These are phyloP conservation scores for Apiotrichum veenhuisii DNA, from an alignment of 1,284 basidiomycete species.

Conservation along the genomic window DNA sequence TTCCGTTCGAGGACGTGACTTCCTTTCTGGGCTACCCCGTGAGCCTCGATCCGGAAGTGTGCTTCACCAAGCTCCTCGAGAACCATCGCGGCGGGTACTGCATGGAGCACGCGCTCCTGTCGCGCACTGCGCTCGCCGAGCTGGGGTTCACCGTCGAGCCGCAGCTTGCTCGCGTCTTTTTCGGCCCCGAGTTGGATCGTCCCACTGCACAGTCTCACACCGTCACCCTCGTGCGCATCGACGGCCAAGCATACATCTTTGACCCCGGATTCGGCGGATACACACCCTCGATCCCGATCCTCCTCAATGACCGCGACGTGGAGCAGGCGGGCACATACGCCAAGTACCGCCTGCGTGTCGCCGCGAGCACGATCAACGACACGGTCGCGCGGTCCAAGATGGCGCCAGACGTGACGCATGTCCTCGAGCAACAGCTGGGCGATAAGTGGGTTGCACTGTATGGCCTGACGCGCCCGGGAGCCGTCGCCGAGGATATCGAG, in stretches of 20 bases:
- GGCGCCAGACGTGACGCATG: slow-evolving; percentile 1
- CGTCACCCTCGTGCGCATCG: slow-evolving; percentile 7
- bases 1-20: slow-evolving; percentile 16
- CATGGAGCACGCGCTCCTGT: slow-evolving; percentile 16
- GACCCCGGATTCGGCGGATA: slow-evolving; percentile 10
- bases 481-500: slow-evolving; percentile 7
- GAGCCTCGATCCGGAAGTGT: background rate
- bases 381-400: background rate
- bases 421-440: slow-evolving; percentile 3
- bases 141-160: slow-evolving; percentile 7
- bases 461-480: slow-evolving; percentile 3
- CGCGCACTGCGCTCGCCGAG: slow-evolving; percentile 4
- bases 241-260: slow-evolving; percentile 8
- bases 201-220: slow-evolving; percentile 4
- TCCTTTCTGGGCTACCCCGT: slow-evolving; percentile 13
- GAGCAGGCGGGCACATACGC: slow-evolving; percentile 5
- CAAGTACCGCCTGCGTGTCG: slow-evolving; percentile 5
- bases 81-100: slow-evolving; percentile 13
- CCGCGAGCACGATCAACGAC: background rate
- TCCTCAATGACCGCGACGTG: background rate
- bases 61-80: slow-evolving; percentile 10
- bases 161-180: slow-evolving; percentile 6
- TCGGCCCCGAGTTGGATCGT: background rate
- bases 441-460: slow-evolving; percentile 11
- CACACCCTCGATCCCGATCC: slow-evolving; percentile 8